phyloP scores from a whole-genome alignment of 2,329 filamentous ascomycete genomes.

The Cordyceps sp. region DNA sequence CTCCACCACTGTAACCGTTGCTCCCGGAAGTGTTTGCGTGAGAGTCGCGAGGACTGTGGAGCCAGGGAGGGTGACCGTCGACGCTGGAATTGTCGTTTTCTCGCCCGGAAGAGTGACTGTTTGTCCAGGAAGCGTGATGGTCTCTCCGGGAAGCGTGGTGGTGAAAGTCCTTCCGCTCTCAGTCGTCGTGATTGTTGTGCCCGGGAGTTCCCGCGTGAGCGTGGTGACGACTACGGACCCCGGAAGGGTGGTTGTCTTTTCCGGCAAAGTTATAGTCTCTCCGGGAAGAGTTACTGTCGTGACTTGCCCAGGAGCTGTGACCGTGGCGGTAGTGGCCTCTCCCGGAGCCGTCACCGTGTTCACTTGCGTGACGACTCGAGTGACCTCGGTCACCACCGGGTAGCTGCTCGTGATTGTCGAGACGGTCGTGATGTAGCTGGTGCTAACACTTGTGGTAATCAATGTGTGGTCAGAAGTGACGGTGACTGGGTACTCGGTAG shows the following conservation, averaged over 20 bases:
- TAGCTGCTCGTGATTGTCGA: conserved; percentile 4
- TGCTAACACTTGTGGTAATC: conserved; percentile 3
- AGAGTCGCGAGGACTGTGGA: background rate
- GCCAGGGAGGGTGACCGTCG: conserved; percentile 3
- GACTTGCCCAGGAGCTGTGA: conserved; percentile 1
- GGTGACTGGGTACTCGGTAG: conserved; percentile 5
- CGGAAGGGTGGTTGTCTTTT: background rate
- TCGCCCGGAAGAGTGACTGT: background rate
- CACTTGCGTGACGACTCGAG: conserved; percentile 2
- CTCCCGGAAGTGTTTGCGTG: too few relatives aligned
- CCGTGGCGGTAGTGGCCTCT: conserved; percentile 1
- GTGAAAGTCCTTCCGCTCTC: background rate
- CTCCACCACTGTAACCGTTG: too few relatives aligned
- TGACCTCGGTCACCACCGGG: conserved; percentile 5
- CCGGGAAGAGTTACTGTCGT: conserved; percentile 3
- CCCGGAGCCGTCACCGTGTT: conserved; percentile 2
- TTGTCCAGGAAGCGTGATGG: conserved; percentile 5
- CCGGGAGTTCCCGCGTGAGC: background rate
- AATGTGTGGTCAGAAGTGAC: conserved; percentile 5
- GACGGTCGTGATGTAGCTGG: conserved; percentile 3
- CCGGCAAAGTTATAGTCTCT: conserved; percentile 2
- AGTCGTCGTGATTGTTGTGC: background rate
- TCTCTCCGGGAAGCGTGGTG: background rate
- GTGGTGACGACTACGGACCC: background rate
- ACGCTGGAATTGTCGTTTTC: background rate